Base-by-base conservation (phyloP, 2,329 filamentous ascomycete genomes). In the Xylaria sp. region DNA sequence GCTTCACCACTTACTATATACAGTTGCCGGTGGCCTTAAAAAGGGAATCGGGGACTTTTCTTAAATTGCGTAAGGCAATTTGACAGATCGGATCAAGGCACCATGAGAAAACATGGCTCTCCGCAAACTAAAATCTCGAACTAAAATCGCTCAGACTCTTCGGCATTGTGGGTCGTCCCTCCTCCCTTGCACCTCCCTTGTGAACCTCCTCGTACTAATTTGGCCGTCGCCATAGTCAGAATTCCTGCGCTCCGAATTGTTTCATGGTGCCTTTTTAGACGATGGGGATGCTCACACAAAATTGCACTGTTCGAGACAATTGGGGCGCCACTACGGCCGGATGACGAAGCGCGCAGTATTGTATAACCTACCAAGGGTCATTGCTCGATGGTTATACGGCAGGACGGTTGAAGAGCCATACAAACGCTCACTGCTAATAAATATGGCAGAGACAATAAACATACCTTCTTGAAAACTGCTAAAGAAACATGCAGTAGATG, bases 21-120 rank as follows among this genome's bases (percentile, higher is more conserved):
- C 29, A 4, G 17, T 15, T 33, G 15, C 15, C 29, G 13, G 15
- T 25, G 41, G 9, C 40, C 54, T 58, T 23, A 44, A 62, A 62
- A 8, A 41, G 46, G 62, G 52, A 62, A 47, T 27, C 15, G n/a
- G 62, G 58, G 62, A 62, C 62, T 64, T 64, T 64, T 51, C 41
- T 54, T 19, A 49, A 21, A 52, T 46, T 41, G 43, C 15, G 9
- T 54, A 33, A 52, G 37, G 23, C 38, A 35, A 58, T 55, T 58
- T 33, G 44, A 49, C 35, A 40, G 33, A 35, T 37, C 5, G 7
- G 43, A 49, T 38, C 44, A 51, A 61, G 43, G 9, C 52, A n/a
- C 37, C 31, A 38, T 25, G n/a, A 17, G 17, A 10, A 31, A 52
- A 35, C n/a, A n/a, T 47, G 8, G 35, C 55, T 38, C 27, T 40